These are phyloP conservation scores for Lasiodiplodia sp. DNA, from an alignment of 2,329 filamentous ascomycete genomes.

Conservation along the genomic window DNA sequence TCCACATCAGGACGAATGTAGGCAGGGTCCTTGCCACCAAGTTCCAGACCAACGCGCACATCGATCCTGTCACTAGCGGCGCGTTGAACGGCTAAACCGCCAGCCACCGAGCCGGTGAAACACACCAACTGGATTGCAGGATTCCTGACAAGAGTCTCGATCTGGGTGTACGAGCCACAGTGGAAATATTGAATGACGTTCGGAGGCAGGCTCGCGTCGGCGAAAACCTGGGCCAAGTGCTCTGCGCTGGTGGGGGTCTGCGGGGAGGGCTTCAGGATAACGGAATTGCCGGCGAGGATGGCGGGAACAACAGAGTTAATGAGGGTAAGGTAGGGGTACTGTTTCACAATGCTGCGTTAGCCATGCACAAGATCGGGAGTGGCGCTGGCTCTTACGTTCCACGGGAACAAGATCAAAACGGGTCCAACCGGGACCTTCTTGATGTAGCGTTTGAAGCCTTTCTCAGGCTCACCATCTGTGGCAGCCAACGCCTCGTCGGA, in stretches of 20 bases:
- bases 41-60: conserved; percentile 85
- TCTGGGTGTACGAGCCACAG: conserved; percentile 76
- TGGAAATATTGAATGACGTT: conserved; percentile 94
- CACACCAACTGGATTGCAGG: conserved; percentile 82
- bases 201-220: conserved; percentile 78
- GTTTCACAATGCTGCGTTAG: conserved; percentile 30
- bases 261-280: conserved; percentile 93
- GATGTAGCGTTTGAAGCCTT: conserved; percentile 90
- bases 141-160: conserved; percentile 80
- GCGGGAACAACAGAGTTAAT: conserved; percentile 93
- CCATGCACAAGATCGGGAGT: conserved; percentile 34
- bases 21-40: conserved; percentile 94
- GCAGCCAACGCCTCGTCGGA: conserved; percentile 80
- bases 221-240: conserved; percentile 78
- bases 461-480: conserved; percentile 81
- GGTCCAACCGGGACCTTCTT: conserved; percentile 87
- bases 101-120: conserved; percentile 92
- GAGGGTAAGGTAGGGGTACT: conserved; percentile 95
- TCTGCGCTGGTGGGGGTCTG: conserved; percentile 94
- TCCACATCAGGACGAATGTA: conserved; percentile 89
- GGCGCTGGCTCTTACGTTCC: conserved; percentile 74
- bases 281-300: conserved; percentile 86
- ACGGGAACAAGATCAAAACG: conserved; percentile 88
- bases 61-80: conserved; percentile 70
- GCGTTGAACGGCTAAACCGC: conserved; percentile 27